Conservation (phyloP, 371 early-diverging fungal genomes). For the Antonospora locustae region DNA sequence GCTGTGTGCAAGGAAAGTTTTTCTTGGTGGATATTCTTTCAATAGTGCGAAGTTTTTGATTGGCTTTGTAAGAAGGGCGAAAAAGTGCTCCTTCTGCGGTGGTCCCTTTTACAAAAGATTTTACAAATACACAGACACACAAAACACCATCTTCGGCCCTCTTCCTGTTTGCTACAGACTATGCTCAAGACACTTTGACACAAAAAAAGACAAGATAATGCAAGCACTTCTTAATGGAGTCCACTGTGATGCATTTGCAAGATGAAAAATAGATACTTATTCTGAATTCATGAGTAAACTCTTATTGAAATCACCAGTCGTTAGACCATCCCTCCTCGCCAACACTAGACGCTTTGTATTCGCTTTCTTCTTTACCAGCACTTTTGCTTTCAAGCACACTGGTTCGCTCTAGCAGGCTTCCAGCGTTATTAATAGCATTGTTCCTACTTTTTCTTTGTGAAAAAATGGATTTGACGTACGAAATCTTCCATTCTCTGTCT, state of each 20-base stretch:
- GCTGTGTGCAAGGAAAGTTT: slow-evolving; percentile 33
- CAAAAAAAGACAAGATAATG: slow-evolving; percentile 28
- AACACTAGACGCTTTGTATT: too few relatives aligned
- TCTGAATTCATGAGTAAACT: slow-evolving; percentile 3
- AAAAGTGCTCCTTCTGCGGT: slow-evolving; percentile 51
- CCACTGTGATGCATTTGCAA: slow-evolving; percentile 23
- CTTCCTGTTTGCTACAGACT: slow-evolving; percentile 40
- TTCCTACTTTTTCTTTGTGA: slow-evolving; percentile 6
- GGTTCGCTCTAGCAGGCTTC: slow-evolving; percentile 1
- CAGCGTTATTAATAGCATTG: slow-evolving; percentile 1
- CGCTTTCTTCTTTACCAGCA: slow-evolving; percentile 2
- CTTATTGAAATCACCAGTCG: background rate
- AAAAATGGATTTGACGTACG: slow-evolving; percentile 20
- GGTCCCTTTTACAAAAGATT: slow-evolving; percentile 46
- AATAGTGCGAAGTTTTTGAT: slow-evolving; percentile 14
- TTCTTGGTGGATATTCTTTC: too few relatives aligned
- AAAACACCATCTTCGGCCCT: slow-evolving; percentile 11
- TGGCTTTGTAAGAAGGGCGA: slow-evolving; percentile 27
- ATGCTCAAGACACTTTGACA: slow-evolving; percentile 41
- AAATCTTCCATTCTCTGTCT: slow-evolving; percentile 29
- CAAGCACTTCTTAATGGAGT: slow-evolving; percentile 38
- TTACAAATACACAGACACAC: slow-evolving; percentile 18
- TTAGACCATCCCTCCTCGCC: slow-evolving; percentile 31
- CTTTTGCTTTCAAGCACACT: slow-evolving; percentile 1
- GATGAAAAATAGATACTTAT: slow-evolving; percentile 2